Base-by-base conservation (phyloP, 2,329 filamentous ascomycete species). In the Mollisia scopiformis region DNA sequence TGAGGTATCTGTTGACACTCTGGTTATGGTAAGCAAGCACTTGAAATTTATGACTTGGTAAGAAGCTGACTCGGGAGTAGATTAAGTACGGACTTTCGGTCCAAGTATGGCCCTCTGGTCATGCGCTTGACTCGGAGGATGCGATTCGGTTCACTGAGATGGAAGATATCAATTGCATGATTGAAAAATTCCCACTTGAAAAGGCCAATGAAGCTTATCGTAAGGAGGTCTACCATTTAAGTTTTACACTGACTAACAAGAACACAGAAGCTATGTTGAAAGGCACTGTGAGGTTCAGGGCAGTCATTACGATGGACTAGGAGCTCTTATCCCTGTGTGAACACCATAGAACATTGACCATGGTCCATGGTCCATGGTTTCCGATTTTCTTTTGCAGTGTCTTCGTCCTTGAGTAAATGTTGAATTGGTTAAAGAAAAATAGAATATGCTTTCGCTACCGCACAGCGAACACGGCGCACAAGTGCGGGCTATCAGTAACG, bases 101-200 rank as follows among this genome's bases (percentile, higher is more conserved):
- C 1, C 80, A 86, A 63, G 87, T 87, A 8, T 86, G 82, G 73
- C 80, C 89, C 0, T 83, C 84, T 23, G 88, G 88, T 0, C 81
- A 89, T 35, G 80, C 87, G 1, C 77, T 85, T 51, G 84, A 90
- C 62, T 80, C 82, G 57, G 83, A 87, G 68, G 85, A 90, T 67
- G 87, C 90, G 62, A 81, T 92, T 51, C 78, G 78, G 2, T 92
- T 92, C 69, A 83, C 88, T 0, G 76, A 80, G 60, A 74, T 78
- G 19, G 85, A 91, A 66, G 78, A 78, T 6, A 81, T 92, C 65
- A 82, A 84, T 74, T 89, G 88, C 54, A 78, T 90, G 72, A 76
- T 89, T 33, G 83, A 91, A 78, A 85, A 78, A 68, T 91, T 85
- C 70, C 80, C 85, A 0, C 77, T 92, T 59, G 80, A 72, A 0